Evolutionary conservation across 495 filamentous ascomycete species (phyloP).

Genomic region (Evernia prunastri): DNA sequence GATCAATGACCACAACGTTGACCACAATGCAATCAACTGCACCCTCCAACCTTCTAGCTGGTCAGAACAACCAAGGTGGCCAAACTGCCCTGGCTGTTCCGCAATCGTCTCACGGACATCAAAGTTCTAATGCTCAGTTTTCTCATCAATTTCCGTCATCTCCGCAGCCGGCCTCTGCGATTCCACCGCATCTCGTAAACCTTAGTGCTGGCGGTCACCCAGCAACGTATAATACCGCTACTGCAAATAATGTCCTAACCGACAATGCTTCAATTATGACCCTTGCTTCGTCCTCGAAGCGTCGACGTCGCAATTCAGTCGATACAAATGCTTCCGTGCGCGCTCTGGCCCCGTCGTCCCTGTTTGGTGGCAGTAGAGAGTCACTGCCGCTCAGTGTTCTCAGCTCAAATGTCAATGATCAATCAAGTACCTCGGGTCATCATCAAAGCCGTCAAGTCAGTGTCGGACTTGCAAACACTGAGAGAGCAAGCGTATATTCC

Average conservation of each 20-base stretch:
- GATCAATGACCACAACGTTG: slow-evolving; percentile 87
- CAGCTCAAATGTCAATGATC: slow-evolving; percentile 63
- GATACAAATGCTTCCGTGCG: slow-evolving; percentile 96
- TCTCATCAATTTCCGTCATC: slow-evolving; percentile 79
- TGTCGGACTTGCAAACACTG: slow-evolving; percentile 58
- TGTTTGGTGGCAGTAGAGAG: slow-evolving; percentile 86
- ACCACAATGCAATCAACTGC: slow-evolving; percentile 91
- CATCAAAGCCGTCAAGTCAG: slow-evolving; percentile 55
- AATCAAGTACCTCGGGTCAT: slow-evolving; percentile 42
- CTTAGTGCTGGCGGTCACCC: slow-evolving; percentile 51
- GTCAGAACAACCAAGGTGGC: slow-evolving; percentile 28
- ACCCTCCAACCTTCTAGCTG: slow-evolving; percentile 55
- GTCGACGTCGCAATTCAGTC: slow-evolving; percentile 77
- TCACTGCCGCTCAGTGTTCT: slow-evolving; percentile 83
- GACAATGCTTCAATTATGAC: slow-evolving; percentile 96
- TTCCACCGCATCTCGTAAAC: slow-evolving; percentile 68
- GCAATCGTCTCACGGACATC: slow-evolving; percentile 31
- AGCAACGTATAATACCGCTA: slow-evolving; percentile 78
- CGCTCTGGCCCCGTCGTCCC: slow-evolving; percentile 80
- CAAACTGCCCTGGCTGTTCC: slow-evolving; percentile 35
- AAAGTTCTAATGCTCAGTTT: slow-evolving; percentile 53
- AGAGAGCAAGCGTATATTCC: slow-evolving; percentile 83
- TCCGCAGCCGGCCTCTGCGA: slow-evolving; percentile 57
- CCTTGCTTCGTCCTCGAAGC: slow-evolving; percentile 90
- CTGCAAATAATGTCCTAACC: slow-evolving; percentile 83